Evolutionary conservation across 2,329 filamentous ascomycete species (phyloP), one percentile per base, ranked within the genome.

Genomic region (Colletotrichum liriopes): DNA sequence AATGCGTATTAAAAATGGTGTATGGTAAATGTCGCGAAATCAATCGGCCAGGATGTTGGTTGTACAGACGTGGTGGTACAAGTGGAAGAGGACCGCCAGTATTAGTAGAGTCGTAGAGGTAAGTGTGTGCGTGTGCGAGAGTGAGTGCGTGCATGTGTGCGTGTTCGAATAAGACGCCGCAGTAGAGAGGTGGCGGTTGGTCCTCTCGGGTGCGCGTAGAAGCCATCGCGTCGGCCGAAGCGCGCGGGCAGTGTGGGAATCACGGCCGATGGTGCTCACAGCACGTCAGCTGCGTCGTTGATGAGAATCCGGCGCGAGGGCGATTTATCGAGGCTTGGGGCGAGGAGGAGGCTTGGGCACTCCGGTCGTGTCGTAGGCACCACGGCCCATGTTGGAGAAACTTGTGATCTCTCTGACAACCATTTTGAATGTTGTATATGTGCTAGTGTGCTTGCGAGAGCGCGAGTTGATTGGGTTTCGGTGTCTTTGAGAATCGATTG

Each of bases 351-450:
- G 86, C 80, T 87, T 87, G 70, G 82, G 80, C 32, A 87, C 80
- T 58, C 85, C 85, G 32, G 86, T 87, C 74, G 85, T 86, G 75
- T 88, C 86, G 77, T 88, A 88, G 74, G 85, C 86, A 71, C 86
- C 86, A 70, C 86, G 82, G 73, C 84, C 86, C 84, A 87, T 86
- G 78, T 87, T 85, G 80, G 75, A 78, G 61, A 78, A 77, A 73
- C 75, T 78, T 63, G 72, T 73, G 54, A 79, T 78, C 70, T 77
- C 78, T 70, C 77, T 74, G 74, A 80, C 76, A 74, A 82, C 74
- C 84, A 85, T 85, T 74, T 74, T 83, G 69, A 51, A 55, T 32
- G 37, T 51, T 65, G 52, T 37, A 4, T 45, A 26, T 55, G 35
- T 55, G 35, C 20, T 37, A 59, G 39, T 39, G 43, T 51, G 59